Evolutionary conservation across 306 rosid genomes (phyloP).

Genomic region (Trifolium repens): DNA sequence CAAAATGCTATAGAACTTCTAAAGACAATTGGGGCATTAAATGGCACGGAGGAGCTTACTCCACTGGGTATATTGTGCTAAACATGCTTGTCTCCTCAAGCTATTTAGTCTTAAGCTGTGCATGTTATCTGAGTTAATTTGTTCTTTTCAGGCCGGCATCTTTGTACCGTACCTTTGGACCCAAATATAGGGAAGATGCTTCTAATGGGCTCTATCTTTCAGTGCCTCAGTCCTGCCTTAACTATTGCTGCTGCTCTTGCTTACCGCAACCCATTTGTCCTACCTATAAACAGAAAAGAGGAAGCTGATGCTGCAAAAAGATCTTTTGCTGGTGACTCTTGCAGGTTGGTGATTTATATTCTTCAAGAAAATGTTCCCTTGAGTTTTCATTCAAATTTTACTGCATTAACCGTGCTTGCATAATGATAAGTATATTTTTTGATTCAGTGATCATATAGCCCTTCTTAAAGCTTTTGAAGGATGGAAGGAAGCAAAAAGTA

Average conservation of each 20-base stretch:
- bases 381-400: slow-evolving; percentile 10
- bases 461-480: slow-evolving; percentile 95
- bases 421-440: slow-evolving; percentile 34
- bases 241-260: slow-evolving; percentile 96
- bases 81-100: slow-evolving; percentile 35
- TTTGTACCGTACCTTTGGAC: slow-evolving; percentile 92
- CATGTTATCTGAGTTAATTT: slow-evolving; percentile 40
- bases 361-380: slow-evolving; percentile 24
- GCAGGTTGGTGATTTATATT: slow-evolving; percentile 64
- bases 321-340: slow-evolving; percentile 87
- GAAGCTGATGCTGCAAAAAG: slow-evolving; percentile 90
- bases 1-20: slow-evolving; percentile 94
- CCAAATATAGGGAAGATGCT: slow-evolving; percentile 99
- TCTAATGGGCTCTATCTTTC: slow-evolving; percentile 96
- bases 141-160: slow-evolving; percentile 73
- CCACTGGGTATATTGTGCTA: slow-evolving; percentile 69
- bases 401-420: slow-evolving; percentile 26
- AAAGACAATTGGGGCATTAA: slow-evolving; percentile 89
- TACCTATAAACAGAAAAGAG: slow-evolving; percentile 85
- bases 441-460: slow-evolving; percentile 87
- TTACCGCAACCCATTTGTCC: slow-evolving; percentile 91
- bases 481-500: slow-evolving; percentile 87
- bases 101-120: slow-evolving; percentile 35
- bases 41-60: slow-evolving; percentile 88
- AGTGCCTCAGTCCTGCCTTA: slow-evolving; percentile 92